Conservation (phyloP, 1,284 basidiomycete species). For the Ceratobasidium sp. region DNA sequence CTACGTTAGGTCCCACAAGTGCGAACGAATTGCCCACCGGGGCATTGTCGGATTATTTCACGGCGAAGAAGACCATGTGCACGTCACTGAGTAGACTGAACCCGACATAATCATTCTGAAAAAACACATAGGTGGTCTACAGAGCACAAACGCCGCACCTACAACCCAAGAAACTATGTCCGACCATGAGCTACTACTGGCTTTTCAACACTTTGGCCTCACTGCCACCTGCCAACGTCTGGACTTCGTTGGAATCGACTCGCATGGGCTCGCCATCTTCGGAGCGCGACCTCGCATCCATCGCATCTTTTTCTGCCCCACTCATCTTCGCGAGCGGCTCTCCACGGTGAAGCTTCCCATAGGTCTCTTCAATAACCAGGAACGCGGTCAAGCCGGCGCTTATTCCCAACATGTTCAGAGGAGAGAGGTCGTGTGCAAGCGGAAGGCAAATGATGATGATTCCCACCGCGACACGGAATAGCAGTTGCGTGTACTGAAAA, state of each 20-base stretch:
- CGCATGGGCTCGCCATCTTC: constrained; percentile 1
- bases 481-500: constrained; percentile 40
- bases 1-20: no score
- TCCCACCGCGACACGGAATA: constrained; percentile 44
- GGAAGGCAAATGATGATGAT: constrained; percentile 44
- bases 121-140: no score
- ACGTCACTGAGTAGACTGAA: no score
- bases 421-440: constrained; percentile 43
- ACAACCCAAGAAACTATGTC: no score
- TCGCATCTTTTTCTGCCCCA: constrained; percentile 9
- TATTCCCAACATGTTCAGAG: constrained; percentile 45
- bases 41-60: no score
- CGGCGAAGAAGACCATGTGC: no score
- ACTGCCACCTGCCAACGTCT: not conserved
- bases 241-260: not conserved
- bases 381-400: constrained; percentile 41
- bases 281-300: constrained; percentile 5
- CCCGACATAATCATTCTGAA: no score
- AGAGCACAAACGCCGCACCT: no score
- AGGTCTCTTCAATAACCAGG: constrained; percentile 39
- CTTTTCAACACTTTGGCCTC: no score
- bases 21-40: no score
- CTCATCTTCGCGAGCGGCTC: constrained; percentile 25
- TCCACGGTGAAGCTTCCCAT: constrained; percentile 41
- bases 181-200: no score